A percentile compares a stretch with the other conserved stretches of the same genome.
phyloP scores from a whole-genome alignment of 306 rosid species.

The Quercus rubra region DNA sequence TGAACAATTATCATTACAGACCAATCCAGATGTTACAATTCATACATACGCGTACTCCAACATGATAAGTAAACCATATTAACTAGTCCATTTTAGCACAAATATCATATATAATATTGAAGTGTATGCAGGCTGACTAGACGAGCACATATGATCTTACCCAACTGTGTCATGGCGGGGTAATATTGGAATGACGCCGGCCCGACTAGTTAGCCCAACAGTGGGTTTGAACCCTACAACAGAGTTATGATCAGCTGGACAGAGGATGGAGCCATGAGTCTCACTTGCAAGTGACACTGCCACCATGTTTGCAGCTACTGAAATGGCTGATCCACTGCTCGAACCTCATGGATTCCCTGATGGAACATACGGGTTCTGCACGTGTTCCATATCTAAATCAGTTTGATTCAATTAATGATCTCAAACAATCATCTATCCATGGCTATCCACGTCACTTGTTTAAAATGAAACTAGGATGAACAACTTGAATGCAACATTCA shows the following conservation, averaged over 20 bases:
- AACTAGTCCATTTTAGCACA: too few relatives aligned
- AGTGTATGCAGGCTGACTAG: too few relatives aligned
- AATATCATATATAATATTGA: too few relatives aligned
- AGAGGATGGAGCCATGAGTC: constrained; percentile 56
- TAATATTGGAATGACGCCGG: constrained; percentile 53
- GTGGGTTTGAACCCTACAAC: constrained; percentile 76
- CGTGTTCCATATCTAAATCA: not conserved
- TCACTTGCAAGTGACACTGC: constrained; percentile 62
- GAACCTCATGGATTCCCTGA: constrained; percentile 55
- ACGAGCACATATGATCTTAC: constrained; percentile 15
- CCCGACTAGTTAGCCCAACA: constrained; percentile 67
- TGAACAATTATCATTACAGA: not conserved
- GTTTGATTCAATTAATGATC: not conserved
- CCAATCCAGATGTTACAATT: not conserved
- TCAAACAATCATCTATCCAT: too few relatives aligned
- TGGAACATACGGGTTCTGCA: constrained; percentile 59
- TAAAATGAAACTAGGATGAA: not conserved
- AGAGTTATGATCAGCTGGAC: constrained; percentile 63
- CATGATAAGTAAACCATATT: too few relatives aligned
- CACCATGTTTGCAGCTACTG: constrained; percentile 67
- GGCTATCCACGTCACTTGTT: not conserved
- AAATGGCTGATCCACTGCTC: constrained; percentile 61
- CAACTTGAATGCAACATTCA: too few relatives aligned
- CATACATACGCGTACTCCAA: too few relatives aligned
- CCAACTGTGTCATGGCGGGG: constrained; percentile 64